Percentiles rank a stretch among this genome's conserved stretches.
These are phyloP conservation scores for Ceratobasidium sp. DNA, from an alignment of 1,284 basidiomycete genomes.

Conservation along the genomic window DNA sequence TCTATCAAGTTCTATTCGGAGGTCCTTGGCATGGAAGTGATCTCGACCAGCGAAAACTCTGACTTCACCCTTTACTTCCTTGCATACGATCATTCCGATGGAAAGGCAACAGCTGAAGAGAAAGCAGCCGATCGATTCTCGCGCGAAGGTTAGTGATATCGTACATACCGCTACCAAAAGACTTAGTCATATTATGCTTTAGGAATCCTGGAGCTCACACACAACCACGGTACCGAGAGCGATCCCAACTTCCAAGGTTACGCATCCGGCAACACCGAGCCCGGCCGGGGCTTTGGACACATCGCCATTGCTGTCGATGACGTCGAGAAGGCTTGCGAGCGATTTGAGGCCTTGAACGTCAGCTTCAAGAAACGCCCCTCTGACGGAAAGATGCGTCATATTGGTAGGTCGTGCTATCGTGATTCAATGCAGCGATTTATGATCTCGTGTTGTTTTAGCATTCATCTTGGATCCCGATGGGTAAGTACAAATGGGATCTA, in stretches of 20 bases:
- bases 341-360: constrained; percentile 86
- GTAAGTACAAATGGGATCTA: constrained; percentile 48
- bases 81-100: constrained; percentile 71
- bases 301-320: constrained; percentile 88
- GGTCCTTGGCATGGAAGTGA: constrained; percentile 87
- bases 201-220: constrained; percentile 87
- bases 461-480: constrained; percentile 92
- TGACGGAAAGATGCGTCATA: constrained; percentile 82
- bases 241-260: constrained; percentile 76
- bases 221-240: constrained; percentile 89
- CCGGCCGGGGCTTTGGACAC: constrained; percentile 84
- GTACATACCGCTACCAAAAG: constrained; percentile 21
- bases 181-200: neutral
- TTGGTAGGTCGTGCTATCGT: constrained; percentile 20
- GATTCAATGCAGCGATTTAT: neutral
- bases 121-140: constrained; percentile 61
- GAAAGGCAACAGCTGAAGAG: constrained; percentile 62
- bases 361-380: constrained; percentile 88
- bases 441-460: constrained; percentile 67
- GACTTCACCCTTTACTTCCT: constrained; percentile 84
- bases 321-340: constrained; percentile 82
- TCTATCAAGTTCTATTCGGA: constrained; percentile 82
- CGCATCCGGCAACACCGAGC: constrained; percentile 84
- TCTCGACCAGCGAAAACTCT: constrained; percentile 57
- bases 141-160: constrained; percentile 68